Evolutionary conservation across 805 yeast genomes (phyloP), one percentile per base, ranked within the genome.

Genomic region (Clavispora phyllophila): DNA sequence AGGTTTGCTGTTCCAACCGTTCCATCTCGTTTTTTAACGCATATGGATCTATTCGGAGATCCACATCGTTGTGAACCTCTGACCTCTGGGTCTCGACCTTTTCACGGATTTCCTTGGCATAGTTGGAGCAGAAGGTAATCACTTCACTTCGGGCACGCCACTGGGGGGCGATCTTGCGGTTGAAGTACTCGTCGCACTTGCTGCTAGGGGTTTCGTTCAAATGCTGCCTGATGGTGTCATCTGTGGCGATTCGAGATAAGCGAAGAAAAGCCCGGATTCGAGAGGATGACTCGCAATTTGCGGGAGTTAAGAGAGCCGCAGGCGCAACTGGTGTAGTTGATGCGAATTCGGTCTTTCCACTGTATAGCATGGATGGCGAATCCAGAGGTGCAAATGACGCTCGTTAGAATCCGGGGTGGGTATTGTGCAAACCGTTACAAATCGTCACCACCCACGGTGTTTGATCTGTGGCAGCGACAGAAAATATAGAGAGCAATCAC

Each of bases 31-130:
- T 49, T 39, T 51, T 56, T 19, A 47, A 43, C 5, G 74, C 73
- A 37, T 70, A 70, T 0, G 75, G 75, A 44, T 70, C 71, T 2
- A 57, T 43, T 24, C 72, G 50, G 33, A 67, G 54, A 42, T 68
- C 68, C 36, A 56, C 59, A 14, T 50, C 45, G 4, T 49, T 44
- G 15, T 19, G 17, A 3, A 34, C 19, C 13, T 42, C 39, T 12
- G 25, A 31, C 39, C n/a, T 43, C 25, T 32, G 34, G 25, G 18
- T 14, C 24, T 35, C 34, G 5, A 42, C 40, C n/a, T 50, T 45
- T 13, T 44, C 36, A n/a, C 65, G 55, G 23, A 68, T 48, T 2
- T 39, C 36, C 7, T 31, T 34, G 4, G 70, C 59, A 39, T 62
- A 66, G 6, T 54, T 44, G 2, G 49, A 42, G 42, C 75, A 70